Conservation (phyloP, 371 early-diverging fungal genomes). For the Mucor racemosus region DNA sequence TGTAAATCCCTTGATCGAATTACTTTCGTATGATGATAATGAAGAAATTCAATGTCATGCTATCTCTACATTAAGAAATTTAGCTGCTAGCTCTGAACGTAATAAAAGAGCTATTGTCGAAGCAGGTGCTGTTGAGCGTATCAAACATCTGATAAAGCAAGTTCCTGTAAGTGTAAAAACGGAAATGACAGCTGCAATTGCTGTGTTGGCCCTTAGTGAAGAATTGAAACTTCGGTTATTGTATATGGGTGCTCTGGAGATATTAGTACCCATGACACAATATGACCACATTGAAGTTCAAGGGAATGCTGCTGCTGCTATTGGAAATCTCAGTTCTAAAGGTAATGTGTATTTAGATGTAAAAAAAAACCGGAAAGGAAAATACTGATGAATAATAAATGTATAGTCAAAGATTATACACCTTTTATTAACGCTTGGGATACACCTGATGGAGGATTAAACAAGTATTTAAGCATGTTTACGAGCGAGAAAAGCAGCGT, state of each 20-base stretch:
- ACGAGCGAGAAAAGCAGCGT: constrained; percentile 67
- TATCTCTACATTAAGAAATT: constrained; percentile 84
- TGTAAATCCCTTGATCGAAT: constrained; percentile 73
- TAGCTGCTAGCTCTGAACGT: constrained; percentile 83
- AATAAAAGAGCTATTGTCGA: constrained; percentile 82
- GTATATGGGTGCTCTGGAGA: constrained; percentile 64
- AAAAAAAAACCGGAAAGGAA: not conserved
- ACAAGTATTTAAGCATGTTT: constrained; percentile 74
- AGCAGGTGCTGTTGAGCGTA: constrained; percentile 81
- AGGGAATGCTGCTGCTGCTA: constrained; percentile 85
- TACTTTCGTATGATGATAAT: constrained; percentile 75
- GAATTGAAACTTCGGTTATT: constrained; percentile 77
- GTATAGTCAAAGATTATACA: constrained; percentile 63
- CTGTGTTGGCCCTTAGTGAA: constrained; percentile 83
- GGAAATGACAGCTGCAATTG: constrained; percentile 90
- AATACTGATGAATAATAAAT: not conserved
- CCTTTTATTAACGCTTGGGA: constrained; percentile 74
- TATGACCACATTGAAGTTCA: constrained; percentile 71
- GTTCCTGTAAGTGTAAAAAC: constrained; percentile 72
- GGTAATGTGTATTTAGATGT: constrained; percentile 30
- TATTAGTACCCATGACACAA: constrained; percentile 75
- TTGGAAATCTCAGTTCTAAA: constrained; percentile 83
- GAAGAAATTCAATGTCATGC: constrained; percentile 90
- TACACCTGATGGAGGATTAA: constrained; percentile 70
- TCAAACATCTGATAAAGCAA: constrained; percentile 64